phyloP scores from a whole-genome alignment of 1,284 basidiomycete genomes.

The Tilletia walkeri region DNA sequence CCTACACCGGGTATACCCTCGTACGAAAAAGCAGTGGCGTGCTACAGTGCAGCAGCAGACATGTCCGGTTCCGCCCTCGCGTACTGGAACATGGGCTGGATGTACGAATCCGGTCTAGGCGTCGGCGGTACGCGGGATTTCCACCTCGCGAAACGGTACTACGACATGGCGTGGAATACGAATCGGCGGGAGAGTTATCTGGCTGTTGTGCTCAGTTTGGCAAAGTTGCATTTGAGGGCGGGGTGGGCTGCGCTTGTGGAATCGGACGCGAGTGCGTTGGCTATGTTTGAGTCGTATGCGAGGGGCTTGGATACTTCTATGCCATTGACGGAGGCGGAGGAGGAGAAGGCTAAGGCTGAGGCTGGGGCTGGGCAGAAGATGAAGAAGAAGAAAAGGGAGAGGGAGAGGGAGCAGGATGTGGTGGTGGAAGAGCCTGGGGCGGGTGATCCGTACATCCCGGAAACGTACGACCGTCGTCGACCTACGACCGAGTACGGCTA shows the following conservation, averaged over 20 bases:
- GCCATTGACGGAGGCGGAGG: conserved; percentile 44
- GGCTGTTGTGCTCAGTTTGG: conserved; percentile 76
- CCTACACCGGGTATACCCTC: conserved; percentile 63
- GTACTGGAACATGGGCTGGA: conserved; percentile 98
- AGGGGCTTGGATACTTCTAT: conserved; percentile 30
- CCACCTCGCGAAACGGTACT: conserved; percentile 93
- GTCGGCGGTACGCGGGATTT: conserved; percentile 73
- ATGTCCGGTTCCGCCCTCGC: conserved; percentile 86
- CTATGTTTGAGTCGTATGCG: conserved; percentile 31
- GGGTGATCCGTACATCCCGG: conserved; percentile 41
- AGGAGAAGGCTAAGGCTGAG: conserved; percentile 22
- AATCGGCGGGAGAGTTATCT: conserved; percentile 79
- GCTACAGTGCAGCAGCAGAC: conserved; percentile 86
- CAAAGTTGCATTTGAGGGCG: conserved; percentile 79
- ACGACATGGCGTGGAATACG: conserved; percentile 82
- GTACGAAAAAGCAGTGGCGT: conserved; percentile 81
- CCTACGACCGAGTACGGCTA: background rate
- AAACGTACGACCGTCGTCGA: conserved; percentile 23
- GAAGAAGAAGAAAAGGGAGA: conserved; percentile 24
- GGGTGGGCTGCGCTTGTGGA: conserved; percentile 63
- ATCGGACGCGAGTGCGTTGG: conserved; percentile 18
- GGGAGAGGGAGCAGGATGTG: conserved; percentile 12
- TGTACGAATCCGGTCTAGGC: conserved; percentile 95
- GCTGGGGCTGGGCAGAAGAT: conserved; percentile 20
- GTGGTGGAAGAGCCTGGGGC: conserved; percentile 25